phyloP scores from a whole-genome alignment of 768 basidiomycete genomes.

The Tylopilus plumbeoviolaceoides region DNA sequence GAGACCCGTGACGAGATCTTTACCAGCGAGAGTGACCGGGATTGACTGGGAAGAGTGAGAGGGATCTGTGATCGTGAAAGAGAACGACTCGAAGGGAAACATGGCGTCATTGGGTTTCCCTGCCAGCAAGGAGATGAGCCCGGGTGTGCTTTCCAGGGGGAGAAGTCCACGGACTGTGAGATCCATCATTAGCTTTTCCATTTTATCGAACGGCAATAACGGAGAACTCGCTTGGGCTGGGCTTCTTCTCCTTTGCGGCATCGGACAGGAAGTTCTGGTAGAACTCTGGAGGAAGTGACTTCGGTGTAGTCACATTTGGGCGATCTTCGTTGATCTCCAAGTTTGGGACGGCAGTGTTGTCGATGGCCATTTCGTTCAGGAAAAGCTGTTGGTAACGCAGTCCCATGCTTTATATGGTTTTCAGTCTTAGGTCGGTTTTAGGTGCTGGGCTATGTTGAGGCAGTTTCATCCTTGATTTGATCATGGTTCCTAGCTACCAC shows the following conservation, averaged over 20 bases:
- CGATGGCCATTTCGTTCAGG: constrained; percentile 4
- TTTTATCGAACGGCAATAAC: not conserved
- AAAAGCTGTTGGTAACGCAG: not conserved
- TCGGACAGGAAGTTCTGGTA: constrained; percentile 62
- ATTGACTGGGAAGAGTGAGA: constrained; percentile 41
- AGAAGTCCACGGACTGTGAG: constrained; percentile 61
- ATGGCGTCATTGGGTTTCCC: constrained; percentile 90
- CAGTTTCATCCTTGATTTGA: not conserved
- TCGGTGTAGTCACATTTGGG: not conserved
- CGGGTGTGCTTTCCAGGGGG: constrained; percentile 70
- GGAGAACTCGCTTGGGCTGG: constrained; percentile 52
- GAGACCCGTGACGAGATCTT: constrained; percentile 61
- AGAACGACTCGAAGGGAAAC: constrained; percentile 86
- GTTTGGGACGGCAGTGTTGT: not conserved
- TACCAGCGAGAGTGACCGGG: constrained; percentile 49
- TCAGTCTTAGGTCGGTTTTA: not conserved
- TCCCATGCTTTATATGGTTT: no score
- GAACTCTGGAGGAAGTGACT: constrained; percentile 45
- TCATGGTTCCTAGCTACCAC: no score
- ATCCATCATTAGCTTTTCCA: not conserved
- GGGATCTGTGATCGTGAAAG: constrained; percentile 56
- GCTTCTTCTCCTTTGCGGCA: constrained; percentile 55
- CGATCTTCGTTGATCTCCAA: not conserved
- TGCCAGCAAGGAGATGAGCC: constrained; percentile 22
- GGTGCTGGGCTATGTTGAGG: constrained; percentile 3